Base-by-base conservation (phyloP, 208 protist genomes). In the Cochliopodium minus region DNA sequence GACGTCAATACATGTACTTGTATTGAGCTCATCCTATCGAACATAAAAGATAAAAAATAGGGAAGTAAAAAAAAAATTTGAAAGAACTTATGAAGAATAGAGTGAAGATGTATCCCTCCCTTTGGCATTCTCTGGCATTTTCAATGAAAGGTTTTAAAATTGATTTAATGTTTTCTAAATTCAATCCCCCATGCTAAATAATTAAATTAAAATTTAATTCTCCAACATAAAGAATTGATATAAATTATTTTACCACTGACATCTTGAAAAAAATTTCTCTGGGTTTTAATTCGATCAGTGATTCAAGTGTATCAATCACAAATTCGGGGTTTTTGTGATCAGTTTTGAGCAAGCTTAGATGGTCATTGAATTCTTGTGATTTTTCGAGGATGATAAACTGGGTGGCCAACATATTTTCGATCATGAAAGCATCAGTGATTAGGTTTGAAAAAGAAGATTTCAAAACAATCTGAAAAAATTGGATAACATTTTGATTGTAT, bases 11-110 rank as follows among this genome's bases (percentile, higher is more conserved):
- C 38, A 60, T 5, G 34, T 47, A 2, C 22, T 32, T 20, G 69
- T 65, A 42, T 76, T 73, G 0, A 76, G 53, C 34, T 76, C 71
- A 47, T 76, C 71, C n/a, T n/a, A n/a, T n/a, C n/a, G n/a, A n/a
- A n/a, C n/a, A n/a, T n/a, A n/a, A n/a, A n/a, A n/a, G n/a, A n/a
- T n/a, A n/a, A n/a, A n/a, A n/a, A n/a, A n/a, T n/a, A n/a, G n/a
- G n/a, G n/a, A n/a, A 25, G 76, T 55, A 20, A 76, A 76, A 10
- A 72, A 30, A 1, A 76, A 34, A 25, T 3, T 36, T 1, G 15
- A 5, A 33, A 52, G 2, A 69, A 55, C 39, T 59, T 54, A 4
- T 51, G 26, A 46, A 43, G 1, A 17, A 7, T 48, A 9, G 48
- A 43, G 2, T 11, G 6, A 36, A 29, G 7, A 25, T 22, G 1